phyloP scores from a whole-genome alignment of 306 rosid species.

The Casuarina equisetifolia region DNA sequence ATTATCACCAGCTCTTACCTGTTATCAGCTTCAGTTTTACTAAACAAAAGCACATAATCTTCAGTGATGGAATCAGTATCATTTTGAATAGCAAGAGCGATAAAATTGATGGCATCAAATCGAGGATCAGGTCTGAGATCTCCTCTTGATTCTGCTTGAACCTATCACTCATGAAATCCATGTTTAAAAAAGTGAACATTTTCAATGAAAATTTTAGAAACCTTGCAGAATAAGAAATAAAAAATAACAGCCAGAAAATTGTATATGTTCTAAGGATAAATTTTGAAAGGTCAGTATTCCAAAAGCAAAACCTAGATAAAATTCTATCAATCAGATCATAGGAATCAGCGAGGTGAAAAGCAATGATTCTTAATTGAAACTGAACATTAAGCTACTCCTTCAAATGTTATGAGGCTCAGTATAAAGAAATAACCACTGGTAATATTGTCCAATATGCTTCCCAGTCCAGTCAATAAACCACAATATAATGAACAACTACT shows the following conservation, averaged over 20 bases:
- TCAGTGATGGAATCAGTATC: constrained; percentile 6
- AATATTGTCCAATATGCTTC: not conserved
- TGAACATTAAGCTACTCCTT: not conserved
- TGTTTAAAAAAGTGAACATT: not conserved
- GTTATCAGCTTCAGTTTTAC: constrained; percentile 42
- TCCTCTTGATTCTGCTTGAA: constrained; percentile 88
- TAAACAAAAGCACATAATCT: constrained; percentile 63
- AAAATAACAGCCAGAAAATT: not conserved
- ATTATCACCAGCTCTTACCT: constrained; percentile 50
- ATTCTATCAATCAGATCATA: not conserved
- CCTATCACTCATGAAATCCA: constrained; percentile 46
- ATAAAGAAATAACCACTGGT: not conserved
- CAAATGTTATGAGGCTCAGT: not conserved
- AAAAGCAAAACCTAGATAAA: not conserved
- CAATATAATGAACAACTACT: too few relatives aligned
- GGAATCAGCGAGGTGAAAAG: not conserved
- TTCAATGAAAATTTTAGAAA: too few relatives aligned
- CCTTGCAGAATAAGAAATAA: not conserved
- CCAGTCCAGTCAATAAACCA: too few relatives aligned
- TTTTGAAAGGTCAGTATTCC: not conserved
- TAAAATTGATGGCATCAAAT: constrained; percentile 66
- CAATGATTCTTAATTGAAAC: not conserved
- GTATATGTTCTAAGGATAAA: not conserved
- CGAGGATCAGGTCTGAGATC: constrained; percentile 85
- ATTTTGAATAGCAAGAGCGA: constrained; percentile 25